Evolutionary conservation across 768 basidiomycete species (phyloP), one percentile per base, ranked within the genome.

Genomic region (Tulasnella sp.): DNA sequence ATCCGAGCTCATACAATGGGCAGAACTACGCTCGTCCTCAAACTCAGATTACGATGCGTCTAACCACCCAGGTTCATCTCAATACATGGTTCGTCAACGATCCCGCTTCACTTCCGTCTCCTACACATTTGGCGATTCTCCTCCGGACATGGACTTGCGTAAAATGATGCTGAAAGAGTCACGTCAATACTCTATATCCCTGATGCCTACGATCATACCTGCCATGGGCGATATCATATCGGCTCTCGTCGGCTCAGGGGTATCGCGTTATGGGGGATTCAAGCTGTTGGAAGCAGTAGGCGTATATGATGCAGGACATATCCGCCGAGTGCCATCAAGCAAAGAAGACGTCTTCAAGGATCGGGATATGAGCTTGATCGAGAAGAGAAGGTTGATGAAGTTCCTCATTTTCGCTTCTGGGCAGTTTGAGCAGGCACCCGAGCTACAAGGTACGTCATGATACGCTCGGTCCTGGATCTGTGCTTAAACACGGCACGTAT

Each of bases 281-380:
- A 82, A 86, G 48, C 76, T 96, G 2, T 73, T 98, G 19, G 88
- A 85, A 62, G 79, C 78, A 22, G 75, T 87, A 17, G 80, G 75
- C 41, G 72, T 90, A 45, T 83, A 81, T 65, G 73, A 80, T 50
- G 60, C 71, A 49, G 4, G 49, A 42, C 11, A 49, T 38, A 67
- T 81, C 54, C 79, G 79, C 65, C 77, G 70, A 51, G 93, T 97
- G 0, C 94, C 94, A 1, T 83, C 84, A 30, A 88, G 81, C 72
- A 97, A 96, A 69, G 92, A 92, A 69, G 87, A 89, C 60, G 79
- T 98, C 2, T 97, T 98, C 78, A 92, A 87, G 73, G 84, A 80
- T 71, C 82, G 81, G 66, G 76, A 75, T 8, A 78, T 97, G 7
- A 76, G 76, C 5, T 75, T 97, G 10, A 68, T 92, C 30, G 89